Base-by-base conservation (phyloP, 2,329 filamentous ascomycete species). In the Colletotrichum graminicola region DNA sequence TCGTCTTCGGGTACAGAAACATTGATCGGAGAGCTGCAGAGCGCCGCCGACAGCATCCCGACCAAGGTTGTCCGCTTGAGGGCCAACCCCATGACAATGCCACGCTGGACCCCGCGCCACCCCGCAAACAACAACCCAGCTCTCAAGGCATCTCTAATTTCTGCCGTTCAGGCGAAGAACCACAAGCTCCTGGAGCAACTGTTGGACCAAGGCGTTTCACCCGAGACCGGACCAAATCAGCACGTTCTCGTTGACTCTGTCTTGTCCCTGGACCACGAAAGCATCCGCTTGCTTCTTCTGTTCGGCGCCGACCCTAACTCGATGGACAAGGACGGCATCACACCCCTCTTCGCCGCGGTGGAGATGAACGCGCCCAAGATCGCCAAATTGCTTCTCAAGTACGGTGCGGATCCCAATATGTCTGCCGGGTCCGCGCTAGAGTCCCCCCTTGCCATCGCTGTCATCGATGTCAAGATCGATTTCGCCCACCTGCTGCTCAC, bases 311-410 rank as follows among this genome's bases (percentile, higher is more conserved):
- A 90, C 64, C 83, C 87, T n/a, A 90, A 91, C 74, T 78, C 80
- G 2, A 71, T 81, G 0, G 87, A 89, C 73, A 80, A 78, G 34
- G 80, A 85, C 23, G 85, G 86, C 32, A 76, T 85, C 43, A 87
- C 86, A 0, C 88, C 89, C 2, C 82, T 91, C 2, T 82, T 82
- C 62, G 84, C 79, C 21, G 85, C 84, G 0, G 86, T 85, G 3
- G 88, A 87, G 74, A 84, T 84, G 71, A 84, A 83, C 0, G 89
- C 88, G 76, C 77, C 88, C 51, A 87, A 88, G 29, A 89, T 86
- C 3, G 88, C 89, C 0, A 86, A 86, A 39, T 80, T 87, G 62
- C 84, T 93, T 5, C 83, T 91, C 74, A 91, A 91, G 79, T 92
- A 92, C 72, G 89, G 90, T 14, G 88, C 88, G 21, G 88, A 89